Conservation (phyloP, 768 basidiomycete genomes). For the Floccularia luteovirens region DNA sequence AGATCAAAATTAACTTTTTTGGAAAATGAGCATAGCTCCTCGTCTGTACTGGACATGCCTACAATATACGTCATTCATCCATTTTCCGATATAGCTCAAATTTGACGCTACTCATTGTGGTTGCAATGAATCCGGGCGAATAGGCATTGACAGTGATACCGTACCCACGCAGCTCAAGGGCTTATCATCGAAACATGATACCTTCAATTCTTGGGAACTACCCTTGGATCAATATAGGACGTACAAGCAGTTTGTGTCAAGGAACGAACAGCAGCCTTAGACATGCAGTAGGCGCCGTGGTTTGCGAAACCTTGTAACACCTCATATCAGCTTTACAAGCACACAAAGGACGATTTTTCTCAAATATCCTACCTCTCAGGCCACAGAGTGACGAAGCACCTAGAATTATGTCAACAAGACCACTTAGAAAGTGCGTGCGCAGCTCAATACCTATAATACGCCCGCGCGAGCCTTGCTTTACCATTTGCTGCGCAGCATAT, state of each 20-base stretch:
- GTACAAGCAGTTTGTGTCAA: conserved; percentile 31
- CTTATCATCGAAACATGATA: not conserved
- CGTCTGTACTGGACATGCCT: too few species aligned
- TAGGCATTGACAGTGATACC: not conserved
- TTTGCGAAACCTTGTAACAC: conserved; percentile 8
- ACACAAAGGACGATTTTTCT: not conserved
- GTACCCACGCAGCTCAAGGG: not conserved
- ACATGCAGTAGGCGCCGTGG: conserved; percentile 20
- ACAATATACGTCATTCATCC: not conserved
- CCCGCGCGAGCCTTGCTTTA: not conserved
- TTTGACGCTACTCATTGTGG: not conserved
- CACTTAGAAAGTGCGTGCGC: too few species aligned
- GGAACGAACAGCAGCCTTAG: conserved; percentile 33
- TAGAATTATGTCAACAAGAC: too few species aligned
- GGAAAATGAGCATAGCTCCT: too few species aligned
- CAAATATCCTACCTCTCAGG: not conserved
- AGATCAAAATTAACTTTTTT: not conserved
- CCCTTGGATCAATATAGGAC: not conserved
- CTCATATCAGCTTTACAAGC: not conserved
- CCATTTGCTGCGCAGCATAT: not conserved
- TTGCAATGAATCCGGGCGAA: not conserved
- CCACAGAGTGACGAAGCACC: not conserved
- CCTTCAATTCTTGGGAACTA: not conserved
- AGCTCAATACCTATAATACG: too few species aligned
- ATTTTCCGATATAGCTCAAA: not conserved